Base-by-base conservation (phyloP, 148 eudicot genomes). In the Vaccinium macrocarpon region DNA sequence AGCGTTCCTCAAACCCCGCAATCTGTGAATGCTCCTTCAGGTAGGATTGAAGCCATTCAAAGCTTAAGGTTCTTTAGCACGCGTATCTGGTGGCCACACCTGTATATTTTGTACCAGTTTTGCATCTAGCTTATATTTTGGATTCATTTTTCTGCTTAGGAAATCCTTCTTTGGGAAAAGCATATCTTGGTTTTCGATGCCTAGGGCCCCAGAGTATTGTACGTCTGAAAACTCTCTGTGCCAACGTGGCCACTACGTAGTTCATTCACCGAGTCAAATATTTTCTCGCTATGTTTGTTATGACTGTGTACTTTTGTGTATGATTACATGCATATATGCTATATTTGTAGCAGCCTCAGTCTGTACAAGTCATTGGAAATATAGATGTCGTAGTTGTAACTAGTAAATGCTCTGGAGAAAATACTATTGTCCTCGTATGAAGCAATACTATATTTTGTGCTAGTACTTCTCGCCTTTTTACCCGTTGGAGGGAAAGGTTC, bases 1-100 rank as follows among this genome's bases (percentile, higher is more conserved):
- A 91, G 66, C 87, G 83, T 90, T 62, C 88, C 91, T 80, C 91
- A 86, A 85, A 88, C 84, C 64, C 86, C 91, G 16, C 95, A 91
- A 50, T 85, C 86, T 86, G 83, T 82, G 70, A 77, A 87, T 84
- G 80, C 79, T 82, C 55, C 84, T 48, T 53, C 62, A 62, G 78
- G 84, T 86, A 82, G 49, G 78, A 81, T 49, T 50, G 7, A 55
- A 79, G 25, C 48, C 56, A 16, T 18, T 18, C 81, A 9, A 27
- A 50, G 64, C 16, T 35, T 32, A 38, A 10, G 73, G 73, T 68
- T 29, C 18, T 55, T 78, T 55, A 55, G 81, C 81, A 53, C 66
- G 32, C 16, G 27, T 78, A 29, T 55, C 46, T 32, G 25, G 49
- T 29, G 62, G 42, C 56, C 73, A 68, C 29, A 2, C 73, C 18